phyloP scores from a whole-genome alignment of 257 asterid genomes.

The Henckelia pumila region DNA sequence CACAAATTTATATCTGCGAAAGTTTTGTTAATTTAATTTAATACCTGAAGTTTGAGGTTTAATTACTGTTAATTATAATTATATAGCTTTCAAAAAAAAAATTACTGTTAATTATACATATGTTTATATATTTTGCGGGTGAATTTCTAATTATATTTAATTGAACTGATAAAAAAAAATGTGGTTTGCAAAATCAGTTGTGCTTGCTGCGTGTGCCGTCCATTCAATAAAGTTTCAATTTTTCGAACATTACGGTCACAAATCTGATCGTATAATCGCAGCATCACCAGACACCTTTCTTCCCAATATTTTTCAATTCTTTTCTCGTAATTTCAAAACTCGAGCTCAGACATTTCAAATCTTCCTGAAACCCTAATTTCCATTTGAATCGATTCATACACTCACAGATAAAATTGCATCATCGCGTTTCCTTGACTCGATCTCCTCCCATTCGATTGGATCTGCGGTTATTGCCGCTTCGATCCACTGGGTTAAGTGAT shows the following conservation, averaged over 20 bases:
- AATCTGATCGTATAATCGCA: not conserved
- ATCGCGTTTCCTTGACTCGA: conserved; percentile 3
- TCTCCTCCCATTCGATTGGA: conserved; percentile 22
- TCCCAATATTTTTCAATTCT: conserved; percentile 15
- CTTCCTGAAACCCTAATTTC: conserved; percentile 27
- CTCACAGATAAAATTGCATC: not conserved
- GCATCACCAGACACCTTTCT: conserved; percentile 26
- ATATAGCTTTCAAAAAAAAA: too few species aligned
- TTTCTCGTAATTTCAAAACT: conserved; percentile 33
- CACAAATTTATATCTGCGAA: too few species aligned
- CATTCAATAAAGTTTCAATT: not conserved
- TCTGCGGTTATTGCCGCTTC: conserved; percentile 21
- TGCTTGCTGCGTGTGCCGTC: not conserved
- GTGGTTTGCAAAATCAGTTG: too few species aligned
- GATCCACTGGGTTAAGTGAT: conserved; percentile 24
- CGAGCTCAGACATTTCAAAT: conserved; percentile 29
- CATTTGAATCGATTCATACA: not conserved
- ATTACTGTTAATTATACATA: too few species aligned
- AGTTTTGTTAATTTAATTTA: too few species aligned
- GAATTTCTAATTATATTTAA: too few species aligned
- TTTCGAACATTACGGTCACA: not conserved
- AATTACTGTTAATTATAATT: too few species aligned
- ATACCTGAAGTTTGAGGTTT: too few species aligned
- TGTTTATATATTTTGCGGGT: too few species aligned
- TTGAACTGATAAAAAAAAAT: too few species aligned